Percentiles rank a stretch among this genome's conserved stretches.
phyloP scores from a whole-genome alignment of 768 basidiomycete species.

The Tylopilus plumbeoviolaceoides region DNA sequence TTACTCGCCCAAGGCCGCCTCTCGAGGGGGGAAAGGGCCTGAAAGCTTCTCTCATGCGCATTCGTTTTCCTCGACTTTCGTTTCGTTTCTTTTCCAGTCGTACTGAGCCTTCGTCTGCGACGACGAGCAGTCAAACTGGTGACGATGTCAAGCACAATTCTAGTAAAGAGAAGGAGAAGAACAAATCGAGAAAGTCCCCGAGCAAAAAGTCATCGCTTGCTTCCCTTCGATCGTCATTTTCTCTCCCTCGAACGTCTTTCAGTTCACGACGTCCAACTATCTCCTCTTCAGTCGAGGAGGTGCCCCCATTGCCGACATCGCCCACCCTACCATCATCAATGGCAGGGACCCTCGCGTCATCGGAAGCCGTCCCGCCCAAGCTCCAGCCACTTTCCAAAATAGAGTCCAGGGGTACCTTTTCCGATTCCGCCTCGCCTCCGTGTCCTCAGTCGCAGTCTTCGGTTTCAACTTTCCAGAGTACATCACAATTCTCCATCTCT shows the following conservation, averaged over 20 bases:
- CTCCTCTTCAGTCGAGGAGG: constrained; percentile 17
- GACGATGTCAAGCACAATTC: constrained; percentile 19
- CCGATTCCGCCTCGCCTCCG: constrained; percentile 18
- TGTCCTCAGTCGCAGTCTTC: constrained; percentile 29
- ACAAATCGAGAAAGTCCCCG: constrained; percentile 14
- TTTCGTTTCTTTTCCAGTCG: constrained; percentile 29
- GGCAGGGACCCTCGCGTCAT: not conserved
- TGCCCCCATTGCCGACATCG: constrained; percentile 26
- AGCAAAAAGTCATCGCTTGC: constrained; percentile 31
- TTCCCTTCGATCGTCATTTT: constrained; percentile 29
- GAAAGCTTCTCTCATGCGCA: constrained; percentile 27
- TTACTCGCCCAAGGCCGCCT: constrained; percentile 6
- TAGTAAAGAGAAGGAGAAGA: constrained; percentile 16
- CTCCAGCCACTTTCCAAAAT: constrained; percentile 17
- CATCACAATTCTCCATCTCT: constrained; percentile 20
- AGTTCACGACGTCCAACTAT: constrained; percentile 22
- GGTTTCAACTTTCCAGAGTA: constrained; percentile 20
- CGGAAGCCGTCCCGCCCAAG: constrained; percentile 1
- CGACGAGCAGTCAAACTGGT: not conserved
- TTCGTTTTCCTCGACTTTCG: constrained; percentile 30
- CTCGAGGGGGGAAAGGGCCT: constrained; percentile 16
- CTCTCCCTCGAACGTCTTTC: constrained; percentile 28
- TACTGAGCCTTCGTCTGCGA: constrained; percentile 12
- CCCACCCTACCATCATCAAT: constrained; percentile 15
- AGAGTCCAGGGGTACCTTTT: constrained; percentile 16